Evolutionary conservation across 2,329 filamentous ascomycete species (phyloP).

Genomic region (Zymoseptoria tritici): DNA sequence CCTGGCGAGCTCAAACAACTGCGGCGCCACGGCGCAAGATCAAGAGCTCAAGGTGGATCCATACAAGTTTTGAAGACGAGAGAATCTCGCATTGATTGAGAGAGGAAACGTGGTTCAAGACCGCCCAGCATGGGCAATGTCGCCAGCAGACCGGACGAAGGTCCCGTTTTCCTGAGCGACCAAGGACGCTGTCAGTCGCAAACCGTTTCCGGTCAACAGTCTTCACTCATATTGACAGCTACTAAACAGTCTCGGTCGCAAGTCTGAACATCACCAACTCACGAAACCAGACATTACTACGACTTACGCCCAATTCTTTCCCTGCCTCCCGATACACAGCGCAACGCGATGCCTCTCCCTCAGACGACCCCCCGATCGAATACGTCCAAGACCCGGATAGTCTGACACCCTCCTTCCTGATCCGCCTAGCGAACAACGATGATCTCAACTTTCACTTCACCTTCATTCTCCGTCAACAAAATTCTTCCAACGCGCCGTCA

Average conservation of each 20-base stretch:
- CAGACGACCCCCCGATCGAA: slow-evolving; percentile 71
- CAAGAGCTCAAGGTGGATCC: neutral
- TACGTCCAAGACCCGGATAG: slow-evolving; percentile 83
- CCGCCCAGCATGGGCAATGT: slow-evolving; percentile 70
- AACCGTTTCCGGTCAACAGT: neutral
- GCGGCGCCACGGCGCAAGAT: neutral
- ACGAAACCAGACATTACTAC: slow-evolving; percentile 67
- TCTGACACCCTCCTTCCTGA: slow-evolving; percentile 61
- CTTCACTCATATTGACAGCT: neutral
- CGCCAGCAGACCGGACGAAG: slow-evolving; percentile 81
- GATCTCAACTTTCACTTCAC: slow-evolving; percentile 91
- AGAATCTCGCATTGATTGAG: neutral
- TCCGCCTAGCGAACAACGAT: slow-evolving; percentile 84
- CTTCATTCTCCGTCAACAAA: slow-evolving; percentile 61
- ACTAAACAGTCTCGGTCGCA: slow-evolving; percentile 68
- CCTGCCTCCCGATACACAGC: slow-evolving; percentile 72
- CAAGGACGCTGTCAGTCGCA: slow-evolving; percentile 73
- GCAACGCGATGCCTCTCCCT: slow-evolving; percentile 49
- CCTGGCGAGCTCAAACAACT: neutral
- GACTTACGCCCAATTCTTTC: slow-evolving; percentile 76
- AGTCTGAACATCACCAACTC: slow-evolving; percentile 75
- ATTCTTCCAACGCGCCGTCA: slow-evolving; percentile 20
- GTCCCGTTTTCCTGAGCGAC: slow-evolving; percentile 76
- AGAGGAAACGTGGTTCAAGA: neutral
- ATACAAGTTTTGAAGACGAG: neutral